Base-by-base conservation (phyloP, 306 rosid genomes). In the Sphenostylis stenocarpa region DNA sequence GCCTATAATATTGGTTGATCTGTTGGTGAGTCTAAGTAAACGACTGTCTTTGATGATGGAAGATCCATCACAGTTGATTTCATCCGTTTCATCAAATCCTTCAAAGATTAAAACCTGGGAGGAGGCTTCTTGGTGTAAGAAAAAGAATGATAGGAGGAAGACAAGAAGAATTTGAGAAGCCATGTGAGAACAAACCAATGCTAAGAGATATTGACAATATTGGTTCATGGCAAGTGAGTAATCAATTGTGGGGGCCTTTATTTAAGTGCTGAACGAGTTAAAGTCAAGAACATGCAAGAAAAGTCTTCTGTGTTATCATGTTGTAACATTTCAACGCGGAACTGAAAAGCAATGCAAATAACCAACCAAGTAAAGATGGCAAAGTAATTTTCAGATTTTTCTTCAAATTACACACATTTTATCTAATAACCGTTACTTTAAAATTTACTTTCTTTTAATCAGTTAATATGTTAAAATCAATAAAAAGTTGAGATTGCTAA, bases 21-120 rank as follows among this genome's bases (percentile, higher is more conserved):
- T 63, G 83, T 90, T 66, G 2, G 93, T 90, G 84, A 92, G 90
- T 55, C 53, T 79, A 58, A 92, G 85, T 5, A 73, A 11, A 16
- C 86, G 86, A 15, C 73, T 63, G 20, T 82, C 16, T 56, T 80
- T 77, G 76, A 83, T 3, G 13, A 81, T 51, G 9, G 80, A 26
- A 23, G 91, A 87, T 74, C 87, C 86, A 1, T 47, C 81, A n/a
- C 1, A 69, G 23, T 0, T 24, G 20, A 90, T 38, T 2, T 20
- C 4, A 31, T 14, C 20, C 7, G 36, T 65, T 14, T 47, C 67
- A 13, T 73, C 81, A 82, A 91, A 91, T 43, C 94, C 93, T 53
- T 82, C 67, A 76, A 78, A 88, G 55, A 44, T 0, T 63, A 91
- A 38, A 70, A 58, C 6, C 5, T 63, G 57, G 61, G 52, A 79